Evolutionary conservation across 139 green algal species (phyloP).

Genomic region (Volvox africanus): DNA sequence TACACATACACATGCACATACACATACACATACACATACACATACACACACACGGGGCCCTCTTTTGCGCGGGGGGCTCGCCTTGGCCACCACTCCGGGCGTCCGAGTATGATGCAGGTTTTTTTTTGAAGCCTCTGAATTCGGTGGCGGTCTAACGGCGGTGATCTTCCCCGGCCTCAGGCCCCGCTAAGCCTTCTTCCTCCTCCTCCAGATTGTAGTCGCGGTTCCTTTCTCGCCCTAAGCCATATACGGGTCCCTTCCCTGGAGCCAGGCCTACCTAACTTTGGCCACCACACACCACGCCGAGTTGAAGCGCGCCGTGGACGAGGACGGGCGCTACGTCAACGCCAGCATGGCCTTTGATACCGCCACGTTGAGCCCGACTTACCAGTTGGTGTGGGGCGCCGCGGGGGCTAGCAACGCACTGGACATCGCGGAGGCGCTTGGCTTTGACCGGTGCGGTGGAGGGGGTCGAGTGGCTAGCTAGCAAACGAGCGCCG

Average conservation of each 20-base stretch:
- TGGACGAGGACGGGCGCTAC: conserved; percentile 64
- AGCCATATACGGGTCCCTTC: neutral
- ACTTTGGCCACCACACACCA: conserved; percentile 91
- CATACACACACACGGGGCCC: no score
- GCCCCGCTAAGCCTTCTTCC: neutral
- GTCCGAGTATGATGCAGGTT: no score
- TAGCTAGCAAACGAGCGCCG: no score
- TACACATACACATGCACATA: no score
- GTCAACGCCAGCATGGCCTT: conserved; percentile 91
- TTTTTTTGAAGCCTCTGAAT: no score
- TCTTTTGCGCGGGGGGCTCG: no score
- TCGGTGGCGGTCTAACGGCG: no score
- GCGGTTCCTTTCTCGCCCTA: neutral
- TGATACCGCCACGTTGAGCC: conserved; percentile 80
- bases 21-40: no score
- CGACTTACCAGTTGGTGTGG: conserved; percentile 91
- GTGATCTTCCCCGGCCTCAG: neutral
- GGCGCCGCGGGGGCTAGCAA: conserved; percentile 83
- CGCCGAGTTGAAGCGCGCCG: conserved; percentile 51
- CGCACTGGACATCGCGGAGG: conserved; percentile 78
- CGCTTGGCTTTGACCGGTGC: conserved; percentile 55
- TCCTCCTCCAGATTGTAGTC: neutral
- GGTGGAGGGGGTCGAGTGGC: neutral
- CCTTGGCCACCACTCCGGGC: no score
- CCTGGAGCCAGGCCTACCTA: conserved; percentile 60